Evolutionary conservation across 192 early-diverging fungal genomes (phyloP).

Genomic region (Entomortierella beljakovae): DNA sequence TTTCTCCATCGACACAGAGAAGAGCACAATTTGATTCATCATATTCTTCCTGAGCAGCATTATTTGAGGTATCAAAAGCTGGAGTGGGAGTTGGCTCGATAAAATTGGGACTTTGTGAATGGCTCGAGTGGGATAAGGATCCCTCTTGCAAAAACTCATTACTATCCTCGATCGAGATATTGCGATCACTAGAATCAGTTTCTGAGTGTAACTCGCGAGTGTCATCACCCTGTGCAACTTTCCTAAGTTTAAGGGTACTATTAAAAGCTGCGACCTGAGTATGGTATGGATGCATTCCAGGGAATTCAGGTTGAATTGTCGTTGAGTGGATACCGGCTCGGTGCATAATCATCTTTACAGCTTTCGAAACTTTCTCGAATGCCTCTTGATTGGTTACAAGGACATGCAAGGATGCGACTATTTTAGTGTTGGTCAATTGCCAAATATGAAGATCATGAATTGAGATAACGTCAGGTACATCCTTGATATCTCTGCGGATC

Average conservation of each 20-base stretch:
- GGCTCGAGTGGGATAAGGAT: background rate
- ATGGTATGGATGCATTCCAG: constrained; percentile 37
- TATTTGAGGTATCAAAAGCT: background rate
- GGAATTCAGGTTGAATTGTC: constrained; percentile 93
- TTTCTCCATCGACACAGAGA: constrained; percentile 46
- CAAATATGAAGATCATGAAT: constrained; percentile 95
- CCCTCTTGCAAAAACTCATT: constrained; percentile 6
- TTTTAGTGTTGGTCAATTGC: constrained; percentile 88
- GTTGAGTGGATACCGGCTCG: constrained; percentile 85
- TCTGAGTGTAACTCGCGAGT: background rate
- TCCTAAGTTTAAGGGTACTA: constrained; percentile 1
- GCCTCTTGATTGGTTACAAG: constrained; percentile 66
- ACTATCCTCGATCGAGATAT: constrained; percentile 23
- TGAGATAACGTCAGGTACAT: constrained; percentile 73
- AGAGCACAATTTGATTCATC: constrained; percentile 29
- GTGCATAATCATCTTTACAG: constrained; percentile 85
- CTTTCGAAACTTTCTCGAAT: constrained; percentile 78
- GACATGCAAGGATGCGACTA: constrained; percentile 87
- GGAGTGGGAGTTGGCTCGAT: background rate
- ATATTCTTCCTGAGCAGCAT: background rate
- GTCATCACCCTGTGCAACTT: constrained; percentile 13
- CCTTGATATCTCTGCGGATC: constrained; percentile 70
- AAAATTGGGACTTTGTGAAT: background rate
- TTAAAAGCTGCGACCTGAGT: background rate
- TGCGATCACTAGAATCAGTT: constrained; percentile 9